Base-by-base conservation (phyloP, 2,329 filamentous ascomycete genomes). In the Verticillium nubilum region DNA sequence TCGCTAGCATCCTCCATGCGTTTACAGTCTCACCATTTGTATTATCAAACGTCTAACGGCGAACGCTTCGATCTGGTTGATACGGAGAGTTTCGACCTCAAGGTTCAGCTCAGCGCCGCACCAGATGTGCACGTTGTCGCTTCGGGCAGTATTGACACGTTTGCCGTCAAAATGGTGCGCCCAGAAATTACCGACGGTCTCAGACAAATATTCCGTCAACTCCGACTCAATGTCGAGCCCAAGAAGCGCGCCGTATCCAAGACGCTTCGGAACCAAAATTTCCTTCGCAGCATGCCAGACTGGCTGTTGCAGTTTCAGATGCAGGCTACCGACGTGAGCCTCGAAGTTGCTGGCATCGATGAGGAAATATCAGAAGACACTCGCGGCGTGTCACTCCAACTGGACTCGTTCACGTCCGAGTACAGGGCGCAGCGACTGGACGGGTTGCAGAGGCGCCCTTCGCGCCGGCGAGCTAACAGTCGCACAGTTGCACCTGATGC, bases 151-250 rank as follows among this genome's bases (percentile, higher is more conserved):
- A 77, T 97, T 2, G 90, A 96, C 69, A 96, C 92, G 0, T 93
- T 96, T 65, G 91, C 91, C 1, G 81, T 97, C 55, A 95, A 92
- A 68, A 88, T 99, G 80, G 88, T 97, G 9, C 87, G 94, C 25
- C 88, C 91, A 5, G 95, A 99, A 69, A 97, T 99, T 60, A 95
- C 89, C 58, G 90, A 96, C 68, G 96, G 95, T 25, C 81, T 99
- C 31, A 90, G 91, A 26, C 92, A 98, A 71, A 97, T 99, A 63
- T 86, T 97, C 15, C 86, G 87, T 50, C 92, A 98, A 69, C 81
- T 97, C 57, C 86, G 88, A 52, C 86, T 85, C 29, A 86, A 90
- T 62, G 82, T 89, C 10, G 82, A 89, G 63, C 83, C 86, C 3
- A 84, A 86, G 61, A 88, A 84, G 69, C 77, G 82, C 37, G 77